These are phyloP conservation scores for Pseudogymnoascus sp. DNA, from an alignment of 2,329 filamentous ascomycete genomes.

Conservation along the genomic window DNA sequence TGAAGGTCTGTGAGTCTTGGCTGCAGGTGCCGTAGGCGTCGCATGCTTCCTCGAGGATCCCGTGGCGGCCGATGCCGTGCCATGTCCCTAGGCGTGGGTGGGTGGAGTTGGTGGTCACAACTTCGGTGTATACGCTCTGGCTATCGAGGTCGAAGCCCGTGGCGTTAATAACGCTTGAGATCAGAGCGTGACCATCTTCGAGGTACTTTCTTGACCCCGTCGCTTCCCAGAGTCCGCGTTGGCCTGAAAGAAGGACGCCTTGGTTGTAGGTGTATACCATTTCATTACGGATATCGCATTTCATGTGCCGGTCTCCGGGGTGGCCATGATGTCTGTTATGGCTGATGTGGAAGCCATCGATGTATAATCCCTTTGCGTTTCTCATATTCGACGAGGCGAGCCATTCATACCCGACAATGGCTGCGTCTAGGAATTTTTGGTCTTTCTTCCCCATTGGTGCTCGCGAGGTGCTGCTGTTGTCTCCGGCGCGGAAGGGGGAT, in stretches of 20 bases:
- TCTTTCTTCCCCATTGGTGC: conserved; percentile 38
- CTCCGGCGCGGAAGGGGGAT: conserved; percentile 51
- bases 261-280: conserved; percentile 97
- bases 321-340: conserved; percentile 37
- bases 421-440: conserved; percentile 61
- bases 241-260: conserved; percentile 76
- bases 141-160: conserved; percentile 62
- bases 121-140: conserved; percentile 31
- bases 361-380: conserved; percentile 65
- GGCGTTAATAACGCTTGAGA: conserved; percentile 65
- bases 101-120: conserved; percentile 12
- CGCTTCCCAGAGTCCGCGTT: conserved; percentile 70
- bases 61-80: conserved; percentile 71
- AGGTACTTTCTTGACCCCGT: conserved; percentile 67
- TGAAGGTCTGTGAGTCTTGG: conserved; percentile 85
- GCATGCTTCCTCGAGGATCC: conserved; percentile 78
- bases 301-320: conserved; percentile 39
- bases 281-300: conserved; percentile 74
- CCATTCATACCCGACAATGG: conserved; percentile 75
- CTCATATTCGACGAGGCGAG: conserved; percentile 73
- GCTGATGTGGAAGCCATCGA: conserved; percentile 82
- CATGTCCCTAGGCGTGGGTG: conserved; percentile 37
- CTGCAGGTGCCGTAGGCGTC: conserved; percentile 68
- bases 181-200: conserved; percentile 69
- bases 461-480: conserved; percentile 19